Base-by-base conservation (phyloP, 768 basidiomycete species). In the Pisolithus microcarpus region DNA sequence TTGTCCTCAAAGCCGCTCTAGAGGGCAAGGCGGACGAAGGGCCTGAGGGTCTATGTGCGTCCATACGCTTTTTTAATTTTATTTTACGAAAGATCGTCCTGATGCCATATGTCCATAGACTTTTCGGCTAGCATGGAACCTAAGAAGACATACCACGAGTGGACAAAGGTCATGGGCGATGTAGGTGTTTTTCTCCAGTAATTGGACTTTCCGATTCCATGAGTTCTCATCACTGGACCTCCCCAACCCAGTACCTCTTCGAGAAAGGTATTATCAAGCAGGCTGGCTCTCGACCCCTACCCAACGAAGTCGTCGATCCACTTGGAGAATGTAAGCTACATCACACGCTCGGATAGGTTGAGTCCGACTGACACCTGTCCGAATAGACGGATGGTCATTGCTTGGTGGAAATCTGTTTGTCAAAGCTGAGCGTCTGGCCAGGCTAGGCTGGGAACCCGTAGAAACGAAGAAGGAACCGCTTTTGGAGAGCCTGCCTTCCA, bases 21-120 rank as follows among this genome's bases (percentile, higher is more conserved):
- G 64, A 72, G 42, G 74, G 71, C 3, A 67, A 59, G 42, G 72
- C 74, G 2, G 70, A 71, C 26, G 70, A 74, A 48, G 74, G 73
- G 1, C 57, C 61, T 4, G 64, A 74, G 43, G 75, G 73, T 18
- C 56, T 72, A 42, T 75, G 74, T 75, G 50, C 52, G 72, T 61
- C 7, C 5, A 34, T 10, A n/a, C 19, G 11, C 44, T 30, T 5
- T 13, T 38, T 23, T 26, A 21, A 23, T 23, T 23, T 23, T 2
- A 6, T 9, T 5, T 26, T 3, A 34, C 34, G 15, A 15, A 34
- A 15, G 2, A 11, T 10, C 30, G 10, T n/a, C n/a, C 43, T 60
- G 43, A 56, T 45, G 15, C 16, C 26, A 15, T 4, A 21, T 34
- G 44, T 16, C 44, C 10, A 10, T 44, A 74, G 74, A 75, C 53